phyloP scores from a whole-genome alignment of 306 rosid species.

The Amphicarpaea edgeworthii region DNA sequence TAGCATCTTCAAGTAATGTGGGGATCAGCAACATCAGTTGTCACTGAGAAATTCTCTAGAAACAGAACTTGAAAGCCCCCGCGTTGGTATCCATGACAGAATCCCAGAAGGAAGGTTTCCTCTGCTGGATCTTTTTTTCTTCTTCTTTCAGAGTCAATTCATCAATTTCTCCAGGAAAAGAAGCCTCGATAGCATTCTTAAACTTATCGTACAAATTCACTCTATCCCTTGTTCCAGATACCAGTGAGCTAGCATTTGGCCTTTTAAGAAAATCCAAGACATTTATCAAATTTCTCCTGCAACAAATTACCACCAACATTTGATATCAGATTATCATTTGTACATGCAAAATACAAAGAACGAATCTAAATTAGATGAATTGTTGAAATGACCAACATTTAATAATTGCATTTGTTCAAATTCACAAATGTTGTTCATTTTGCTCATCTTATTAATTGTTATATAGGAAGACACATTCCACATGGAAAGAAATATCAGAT shows the following conservation, averaged over 20 bases:
- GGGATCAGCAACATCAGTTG: constrained; percentile 28
- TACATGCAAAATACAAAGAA: constrained; percentile 34
- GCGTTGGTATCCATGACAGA: constrained; percentile 68
- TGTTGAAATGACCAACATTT: no score
- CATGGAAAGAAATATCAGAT: background rate
- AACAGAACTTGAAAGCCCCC: constrained; percentile 91
- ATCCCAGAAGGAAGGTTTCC: constrained; percentile 82
- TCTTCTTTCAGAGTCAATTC: constrained; percentile 64
- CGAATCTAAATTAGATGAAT: constrained; percentile 8
- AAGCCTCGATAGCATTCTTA: constrained; percentile 73
- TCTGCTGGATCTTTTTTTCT: constrained; percentile 65
- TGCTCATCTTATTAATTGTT: background rate
- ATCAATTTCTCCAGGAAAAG: constrained; percentile 76
- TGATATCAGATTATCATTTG: constrained; percentile 21
- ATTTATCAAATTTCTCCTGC: constrained; percentile 87
- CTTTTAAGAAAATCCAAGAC: constrained; percentile 84
- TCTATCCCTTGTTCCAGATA: constrained; percentile 90
- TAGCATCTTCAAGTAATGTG: constrained; percentile 12
- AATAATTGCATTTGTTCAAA: no score
- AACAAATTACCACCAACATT: constrained; percentile 33
- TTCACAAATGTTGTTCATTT: no score
- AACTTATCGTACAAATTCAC: constrained; percentile 86
- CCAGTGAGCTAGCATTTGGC: constrained; percentile 86
- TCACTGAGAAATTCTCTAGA: constrained; percentile 48
- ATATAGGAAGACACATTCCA: constrained; percentile 11